A percentile compares a stretch with the other conserved stretches of the same genome.
Conservation (phyloP, 2,329 filamentous ascomycete genomes). For the Dryadomyces quercivorus region DNA sequence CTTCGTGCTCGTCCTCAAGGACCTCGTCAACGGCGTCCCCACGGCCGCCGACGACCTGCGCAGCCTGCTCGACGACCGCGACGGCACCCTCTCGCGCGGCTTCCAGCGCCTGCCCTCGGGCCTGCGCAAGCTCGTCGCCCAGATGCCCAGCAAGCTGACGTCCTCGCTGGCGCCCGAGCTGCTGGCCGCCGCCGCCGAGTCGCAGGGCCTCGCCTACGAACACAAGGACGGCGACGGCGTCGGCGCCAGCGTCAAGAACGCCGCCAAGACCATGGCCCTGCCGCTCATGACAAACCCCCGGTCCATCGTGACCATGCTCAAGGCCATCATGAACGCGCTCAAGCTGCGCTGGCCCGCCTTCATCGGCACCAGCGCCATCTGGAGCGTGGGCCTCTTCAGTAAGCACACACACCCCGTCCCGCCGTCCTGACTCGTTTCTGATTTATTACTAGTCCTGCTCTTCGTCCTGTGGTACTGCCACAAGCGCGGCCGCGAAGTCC, state of each 20-base stretch:
- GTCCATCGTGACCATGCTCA: constrained; percentile 71
- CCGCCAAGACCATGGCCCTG: constrained; percentile 54
- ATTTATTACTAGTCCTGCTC: constrained; percentile 51
- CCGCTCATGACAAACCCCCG: constrained; percentile 76
- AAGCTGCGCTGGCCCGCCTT: constrained; percentile 83
- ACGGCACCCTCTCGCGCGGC: constrained; percentile 44
- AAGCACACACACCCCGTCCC: constrained; percentile 23
- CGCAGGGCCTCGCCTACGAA: constrained; percentile 49
- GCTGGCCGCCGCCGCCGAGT: constrained; percentile 65
- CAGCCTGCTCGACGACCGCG: constrained; percentile 45
- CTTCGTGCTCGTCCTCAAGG: constrained; percentile 86
- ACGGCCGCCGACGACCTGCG: constrained; percentile 87
- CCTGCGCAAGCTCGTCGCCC: constrained; percentile 75
- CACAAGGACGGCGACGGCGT: constrained; percentile 25
- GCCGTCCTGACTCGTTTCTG: background rate
- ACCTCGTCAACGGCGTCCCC: constrained; percentile 82
- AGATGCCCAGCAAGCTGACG: constrained; percentile 72
- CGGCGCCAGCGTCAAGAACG: constrained; percentile 36
- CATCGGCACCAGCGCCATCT: constrained; percentile 80
- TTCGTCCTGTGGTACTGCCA: constrained; percentile 98
- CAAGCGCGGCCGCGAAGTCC: constrained; percentile 79
- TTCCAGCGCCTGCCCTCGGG: constrained; percentile 62
- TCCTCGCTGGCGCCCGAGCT: constrained; percentile 67
- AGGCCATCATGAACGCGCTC: constrained; percentile 81
- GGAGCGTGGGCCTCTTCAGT: constrained; percentile 82